Conservation (phyloP, 2,329 filamentous ascomycete genomes). For the Fusarium compactum region DNA sequence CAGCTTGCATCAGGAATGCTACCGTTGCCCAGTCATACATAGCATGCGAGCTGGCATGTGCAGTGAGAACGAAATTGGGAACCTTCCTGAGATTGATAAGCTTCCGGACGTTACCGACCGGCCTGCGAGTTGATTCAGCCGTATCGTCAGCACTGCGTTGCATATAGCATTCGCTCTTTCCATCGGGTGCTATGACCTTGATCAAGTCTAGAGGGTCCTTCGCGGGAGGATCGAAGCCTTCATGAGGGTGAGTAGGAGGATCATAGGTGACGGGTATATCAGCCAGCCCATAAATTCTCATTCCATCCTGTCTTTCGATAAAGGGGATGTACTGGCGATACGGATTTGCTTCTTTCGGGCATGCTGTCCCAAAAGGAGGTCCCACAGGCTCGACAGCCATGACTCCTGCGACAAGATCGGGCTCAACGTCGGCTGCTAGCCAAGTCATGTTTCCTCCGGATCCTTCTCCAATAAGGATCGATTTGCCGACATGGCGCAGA, state of each 20-base stretch:
- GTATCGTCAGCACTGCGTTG: constrained; percentile 21
- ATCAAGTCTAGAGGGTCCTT: constrained; percentile 36
- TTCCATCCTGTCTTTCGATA: constrained; percentile 44
- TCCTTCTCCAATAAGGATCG: constrained; percentile 63
- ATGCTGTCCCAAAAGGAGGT: constrained; percentile 59
- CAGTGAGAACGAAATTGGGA: constrained; percentile 63
- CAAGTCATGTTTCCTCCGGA: constrained; percentile 61
- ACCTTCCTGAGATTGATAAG: constrained; percentile 62
- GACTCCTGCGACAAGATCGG: constrained; percentile 61
- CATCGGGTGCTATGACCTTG: constrained; percentile 16
- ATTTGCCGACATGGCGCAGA: constrained; percentile 57
- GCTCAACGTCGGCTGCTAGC: constrained; percentile 62
- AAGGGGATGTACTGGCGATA: constrained; percentile 38
- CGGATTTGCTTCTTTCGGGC: constrained; percentile 2
- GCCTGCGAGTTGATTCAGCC: neutral
- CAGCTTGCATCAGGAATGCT: constrained; percentile 64
- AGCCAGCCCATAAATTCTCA: constrained; percentile 56
- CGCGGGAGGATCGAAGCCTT: constrained; percentile 9
- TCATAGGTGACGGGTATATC: constrained; percentile 58
- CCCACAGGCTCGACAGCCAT: constrained; percentile 66
- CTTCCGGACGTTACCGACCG: constrained; percentile 46
- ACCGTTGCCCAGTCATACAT: constrained; percentile 68
- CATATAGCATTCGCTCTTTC: constrained; percentile 38
- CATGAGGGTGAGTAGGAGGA: constrained; percentile 49
- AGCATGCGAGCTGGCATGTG: constrained; percentile 65